phyloP scores from a whole-genome alignment of 2,329 filamentous ascomycete species.

The Colletotrichum sansevieriae region DNA sequence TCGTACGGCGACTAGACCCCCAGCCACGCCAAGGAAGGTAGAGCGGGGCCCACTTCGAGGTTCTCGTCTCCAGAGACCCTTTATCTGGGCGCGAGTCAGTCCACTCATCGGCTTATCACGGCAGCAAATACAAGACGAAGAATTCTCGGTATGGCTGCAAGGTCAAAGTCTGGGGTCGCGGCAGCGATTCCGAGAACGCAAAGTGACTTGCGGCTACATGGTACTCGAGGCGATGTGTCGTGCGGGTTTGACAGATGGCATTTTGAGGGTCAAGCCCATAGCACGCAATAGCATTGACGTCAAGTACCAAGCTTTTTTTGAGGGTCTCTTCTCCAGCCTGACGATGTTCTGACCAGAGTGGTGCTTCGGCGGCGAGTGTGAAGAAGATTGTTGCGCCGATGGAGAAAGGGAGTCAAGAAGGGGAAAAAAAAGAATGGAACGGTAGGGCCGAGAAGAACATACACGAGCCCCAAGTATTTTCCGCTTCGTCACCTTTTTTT shows the following conservation, averaged over 20 bases:
- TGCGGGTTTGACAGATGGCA: slow-evolving; percentile 5
- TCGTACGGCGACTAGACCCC: not conserved
- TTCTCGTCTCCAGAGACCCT: not conserved
- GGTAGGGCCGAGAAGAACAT: not conserved
- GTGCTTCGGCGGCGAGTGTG: not conserved
- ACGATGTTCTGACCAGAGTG: slow-evolving; percentile 4
- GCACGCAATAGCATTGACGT: slow-evolving; percentile 13
- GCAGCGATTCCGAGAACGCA: too few relatives aligned
- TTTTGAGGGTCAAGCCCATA: not conserved
- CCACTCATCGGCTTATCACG: slow-evolving; percentile 19
- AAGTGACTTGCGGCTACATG: not conserved
- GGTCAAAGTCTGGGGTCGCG: not conserved
- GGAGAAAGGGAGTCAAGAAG: not conserved
- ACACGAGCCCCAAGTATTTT: not conserved
- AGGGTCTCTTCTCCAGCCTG: slow-evolving; percentile 15
- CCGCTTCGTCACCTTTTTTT: not conserved
- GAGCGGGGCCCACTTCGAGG: slow-evolving; percentile 18
- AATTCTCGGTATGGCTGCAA: slow-evolving; percentile 10
- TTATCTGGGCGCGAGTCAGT: slow-evolving; percentile 34
- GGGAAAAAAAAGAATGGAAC: not conserved
- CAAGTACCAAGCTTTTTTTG: not conserved
- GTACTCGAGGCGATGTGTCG: too few relatives aligned
- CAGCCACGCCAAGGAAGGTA: slow-evolving; percentile 13
- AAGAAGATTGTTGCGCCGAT: not conserved
- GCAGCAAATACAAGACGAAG: slow-evolving; percentile 4